Percentiles rank a stretch among this genome's conserved stretches.
Conservation (phyloP, 2,329 filamentous ascomycete species). For the Amauroascus verrucosus region DNA sequence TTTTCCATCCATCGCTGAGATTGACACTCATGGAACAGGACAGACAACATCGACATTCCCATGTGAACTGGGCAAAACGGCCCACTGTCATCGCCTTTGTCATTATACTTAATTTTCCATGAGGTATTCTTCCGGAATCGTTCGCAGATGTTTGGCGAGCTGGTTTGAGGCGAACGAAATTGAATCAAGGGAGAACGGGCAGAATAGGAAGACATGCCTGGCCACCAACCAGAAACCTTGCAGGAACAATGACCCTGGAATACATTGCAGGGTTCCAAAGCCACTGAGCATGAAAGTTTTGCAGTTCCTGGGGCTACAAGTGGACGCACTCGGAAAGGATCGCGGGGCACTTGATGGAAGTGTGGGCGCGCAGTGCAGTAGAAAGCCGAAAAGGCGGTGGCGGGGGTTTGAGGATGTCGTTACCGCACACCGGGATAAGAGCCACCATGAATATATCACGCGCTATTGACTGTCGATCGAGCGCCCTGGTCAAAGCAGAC, state of each 20-base stretch:
- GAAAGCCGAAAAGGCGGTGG: conserved; percentile 6
- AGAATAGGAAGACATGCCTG: background rate
- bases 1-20: background rate
- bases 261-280: background rate
- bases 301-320: background rate
- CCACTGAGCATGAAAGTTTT: background rate
- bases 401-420: background rate
- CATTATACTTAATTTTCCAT: background rate
- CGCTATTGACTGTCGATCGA: background rate
- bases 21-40: background rate
- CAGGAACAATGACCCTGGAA: background rate
- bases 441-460: background rate
- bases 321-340: background rate
- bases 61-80: background rate
- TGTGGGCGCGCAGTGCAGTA: background rate
- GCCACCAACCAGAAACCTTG: background rate
- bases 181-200: background rate
- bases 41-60: background rate
- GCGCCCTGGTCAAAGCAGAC: background rate
- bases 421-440: background rate
- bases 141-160: background rate
- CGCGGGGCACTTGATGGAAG: background rate
- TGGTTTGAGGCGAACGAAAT: background rate
- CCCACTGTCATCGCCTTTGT: background rate
- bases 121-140: background rate